Evolutionary conservation across 2,329 filamentous ascomycete genomes (phyloP), one percentile per base, ranked within the genome.

Genomic region (Zymoseptoria crescenta): DNA sequence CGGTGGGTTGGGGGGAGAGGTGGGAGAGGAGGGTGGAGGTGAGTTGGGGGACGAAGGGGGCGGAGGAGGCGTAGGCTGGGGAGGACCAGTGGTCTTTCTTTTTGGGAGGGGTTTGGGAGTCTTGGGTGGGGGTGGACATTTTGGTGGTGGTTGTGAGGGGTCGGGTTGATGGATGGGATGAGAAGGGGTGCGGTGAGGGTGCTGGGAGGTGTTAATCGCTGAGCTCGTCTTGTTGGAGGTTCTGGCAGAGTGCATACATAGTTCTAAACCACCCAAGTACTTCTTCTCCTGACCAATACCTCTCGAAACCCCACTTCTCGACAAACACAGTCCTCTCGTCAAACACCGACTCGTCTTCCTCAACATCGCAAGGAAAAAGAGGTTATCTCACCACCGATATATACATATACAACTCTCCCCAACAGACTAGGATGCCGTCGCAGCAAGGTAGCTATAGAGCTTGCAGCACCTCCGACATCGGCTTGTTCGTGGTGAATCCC

Each of bases 1-100:
- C 74, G 35, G 49, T 66, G 6, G 70, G 67, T 56, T 67, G 61
- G 3, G 70, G 66, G 59, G 67, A 62, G 53, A 77, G 74, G 64
- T 75, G 72, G 48, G 69, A 62, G 53, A 74, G 53, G 13, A 77
- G 68, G 53, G 65, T 74, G 2, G 69, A 65, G 10, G 76, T 76
- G 51, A 78, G 73, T 54, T 71, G 64, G 21, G 75, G 73, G 24
- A 76, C 75, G 66, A 77, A 78, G 61, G 67, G 58, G 20, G 75
- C 75, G 27, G 74, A 69, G 51, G 68, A 66, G n/a, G 61, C 61
- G 65, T 75, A 75, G 63, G 67, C 66, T 52, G 64, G 53, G 7
- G 69, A 61, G 45, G 68, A 68, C 70, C 70, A 72, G 66, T 69
- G 68, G 59, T 72, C 70, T 64, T 69, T 67, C 29, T 52, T 55